phyloP scores from a whole-genome alignment of 23 red algal genomes.

The Gracilaria caudata region DNA sequence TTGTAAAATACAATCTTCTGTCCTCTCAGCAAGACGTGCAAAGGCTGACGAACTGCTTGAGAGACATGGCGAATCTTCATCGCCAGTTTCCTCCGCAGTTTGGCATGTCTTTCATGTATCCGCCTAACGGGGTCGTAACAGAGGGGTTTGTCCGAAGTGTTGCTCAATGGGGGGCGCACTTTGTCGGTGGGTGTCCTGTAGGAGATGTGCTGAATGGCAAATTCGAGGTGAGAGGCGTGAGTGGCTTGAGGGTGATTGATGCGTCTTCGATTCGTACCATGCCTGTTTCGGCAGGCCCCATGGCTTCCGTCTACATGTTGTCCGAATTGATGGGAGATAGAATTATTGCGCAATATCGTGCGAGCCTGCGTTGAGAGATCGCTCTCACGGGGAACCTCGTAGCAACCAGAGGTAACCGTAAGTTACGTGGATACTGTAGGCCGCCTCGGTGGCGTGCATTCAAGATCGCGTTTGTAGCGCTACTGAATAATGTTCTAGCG shows the following conservation, averaged over 20 bases:
- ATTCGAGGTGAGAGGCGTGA: constrained; percentile 47
- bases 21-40: neutral
- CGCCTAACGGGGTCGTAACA: constrained; percentile 17
- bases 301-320: constrained; percentile 63
- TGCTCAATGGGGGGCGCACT: constrained; percentile 35
- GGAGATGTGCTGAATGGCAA: constrained; percentile 31
- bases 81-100: constrained; percentile 8
- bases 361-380: neutral
- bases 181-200: constrained; percentile 49
- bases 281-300: constrained; percentile 67
- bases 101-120: constrained; percentile 12
- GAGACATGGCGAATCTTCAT: constrained; percentile 12
- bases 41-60: constrained; percentile 9
- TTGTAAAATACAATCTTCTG: constrained; percentile 30
- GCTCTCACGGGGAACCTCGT: too few species aligned
- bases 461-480: too few species aligned
- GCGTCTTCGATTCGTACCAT: constrained; percentile 43
- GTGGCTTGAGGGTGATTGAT: constrained; percentile 66
- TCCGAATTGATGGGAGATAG: constrained; percentile 30
- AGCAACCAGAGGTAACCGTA: too few species aligned
- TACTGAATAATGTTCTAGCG: too few species aligned
- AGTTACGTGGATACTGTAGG: too few species aligned
- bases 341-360: neutral
- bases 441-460: too few species aligned
- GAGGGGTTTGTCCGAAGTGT: constrained; percentile 34